Conservation (phyloP, 805 yeast species). For the Candida glaebosa region DNA sequence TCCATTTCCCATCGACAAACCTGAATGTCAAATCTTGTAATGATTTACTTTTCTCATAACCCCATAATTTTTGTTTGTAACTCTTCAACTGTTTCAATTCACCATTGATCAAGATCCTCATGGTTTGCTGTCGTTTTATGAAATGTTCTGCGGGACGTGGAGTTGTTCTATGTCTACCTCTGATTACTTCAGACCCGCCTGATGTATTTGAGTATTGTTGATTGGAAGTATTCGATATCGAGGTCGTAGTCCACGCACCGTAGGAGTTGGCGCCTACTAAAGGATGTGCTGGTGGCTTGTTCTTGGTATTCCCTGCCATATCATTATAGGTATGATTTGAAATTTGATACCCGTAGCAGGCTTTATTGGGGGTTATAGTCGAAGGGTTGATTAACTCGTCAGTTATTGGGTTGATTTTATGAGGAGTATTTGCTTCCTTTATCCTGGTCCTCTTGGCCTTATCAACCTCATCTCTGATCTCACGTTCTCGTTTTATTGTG, state of each 20-base stretch:
- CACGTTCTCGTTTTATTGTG: constrained; percentile 20
- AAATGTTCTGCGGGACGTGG: constrained; percentile 45
- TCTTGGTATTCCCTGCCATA: constrained; percentile 32
- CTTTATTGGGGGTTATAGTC: constrained; percentile 7
- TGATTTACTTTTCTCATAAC: constrained; percentile 66
- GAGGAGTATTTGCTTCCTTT: constrained; percentile 32
- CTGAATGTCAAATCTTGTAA: constrained; percentile 59
- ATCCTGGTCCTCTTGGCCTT: constrained; percentile 38
- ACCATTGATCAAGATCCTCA: constrained; percentile 62
- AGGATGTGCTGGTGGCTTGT: constrained; percentile 26
- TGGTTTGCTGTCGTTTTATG: constrained; percentile 47
- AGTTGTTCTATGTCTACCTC: constrained; percentile 61
- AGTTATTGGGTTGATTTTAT: constrained; percentile 20
- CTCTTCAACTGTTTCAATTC: constrained; percentile 53
- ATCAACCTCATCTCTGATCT: constrained; percentile 30
- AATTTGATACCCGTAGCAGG: constrained; percentile 25
- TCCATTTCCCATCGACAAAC: constrained; percentile 70
- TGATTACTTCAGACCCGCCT: constrained; percentile 38
- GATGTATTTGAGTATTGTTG: constrained; percentile 26
- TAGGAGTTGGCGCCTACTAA: constrained; percentile 34
- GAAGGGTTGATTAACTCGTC: constrained; percentile 14
- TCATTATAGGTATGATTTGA: constrained; percentile 33
- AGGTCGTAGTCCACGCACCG: constrained; percentile 31
- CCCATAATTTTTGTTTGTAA: constrained; percentile 86
- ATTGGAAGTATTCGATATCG: constrained; percentile 12